These are phyloP conservation scores for Mycocalia duriaeana DNA, from an alignment of 1,284 basidiomycete species.

Conservation along the genomic window DNA sequence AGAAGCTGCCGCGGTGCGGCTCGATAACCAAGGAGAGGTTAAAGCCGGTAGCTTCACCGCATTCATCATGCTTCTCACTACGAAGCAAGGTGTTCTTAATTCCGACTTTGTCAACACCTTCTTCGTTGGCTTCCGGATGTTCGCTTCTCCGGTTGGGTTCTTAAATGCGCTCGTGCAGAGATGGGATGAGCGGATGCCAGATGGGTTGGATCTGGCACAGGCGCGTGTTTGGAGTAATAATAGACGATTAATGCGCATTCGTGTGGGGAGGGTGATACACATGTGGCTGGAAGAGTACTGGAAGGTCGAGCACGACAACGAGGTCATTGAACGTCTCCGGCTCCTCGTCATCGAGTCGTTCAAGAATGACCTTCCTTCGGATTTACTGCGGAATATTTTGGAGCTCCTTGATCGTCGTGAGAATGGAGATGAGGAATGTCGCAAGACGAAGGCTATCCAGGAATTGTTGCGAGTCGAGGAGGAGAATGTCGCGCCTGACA, in stretches of 20 bases:
- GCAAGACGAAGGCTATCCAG: neutral
- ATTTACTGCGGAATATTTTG: neutral
- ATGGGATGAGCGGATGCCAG: slow-evolving; percentile 42
- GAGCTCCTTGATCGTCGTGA: neutral
- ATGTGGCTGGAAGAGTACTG: slow-evolving; percentile 78
- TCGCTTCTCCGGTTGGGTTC: slow-evolving; percentile 55
- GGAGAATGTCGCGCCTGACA: neutral
- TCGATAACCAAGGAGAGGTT: slow-evolving; percentile 22
- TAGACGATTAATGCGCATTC: slow-evolving; percentile 53
- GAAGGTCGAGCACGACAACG: slow-evolving; percentile 44
- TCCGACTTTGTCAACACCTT: slow-evolving; percentile 47
- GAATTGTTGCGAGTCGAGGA: neutral
- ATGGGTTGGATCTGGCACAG: slow-evolving; percentile 30
- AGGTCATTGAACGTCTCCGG: slow-evolving; percentile 27
- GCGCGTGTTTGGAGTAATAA: slow-evolving; percentile 44
- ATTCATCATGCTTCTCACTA: slow-evolving; percentile 45
- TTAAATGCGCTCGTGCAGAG: slow-evolving; percentile 52
- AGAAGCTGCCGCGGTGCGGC: slow-evolving; percentile 13
- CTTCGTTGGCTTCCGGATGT: slow-evolving; percentile 75
- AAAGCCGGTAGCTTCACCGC: slow-evolving; percentile 37
- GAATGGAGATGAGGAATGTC: neutral
- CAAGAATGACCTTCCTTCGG: slow-evolving; percentile 22
- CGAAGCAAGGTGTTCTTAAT: slow-evolving; percentile 31
- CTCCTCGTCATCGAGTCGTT: slow-evolving; percentile 27
- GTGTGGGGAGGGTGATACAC: slow-evolving; percentile 63